A percentile compares a stretch with the other conserved stretches of the same genome.
These are phyloP conservation scores for Helicosporidium sp. DNA, from an alignment of 139 green algal species.

Conservation along the genomic window DNA sequence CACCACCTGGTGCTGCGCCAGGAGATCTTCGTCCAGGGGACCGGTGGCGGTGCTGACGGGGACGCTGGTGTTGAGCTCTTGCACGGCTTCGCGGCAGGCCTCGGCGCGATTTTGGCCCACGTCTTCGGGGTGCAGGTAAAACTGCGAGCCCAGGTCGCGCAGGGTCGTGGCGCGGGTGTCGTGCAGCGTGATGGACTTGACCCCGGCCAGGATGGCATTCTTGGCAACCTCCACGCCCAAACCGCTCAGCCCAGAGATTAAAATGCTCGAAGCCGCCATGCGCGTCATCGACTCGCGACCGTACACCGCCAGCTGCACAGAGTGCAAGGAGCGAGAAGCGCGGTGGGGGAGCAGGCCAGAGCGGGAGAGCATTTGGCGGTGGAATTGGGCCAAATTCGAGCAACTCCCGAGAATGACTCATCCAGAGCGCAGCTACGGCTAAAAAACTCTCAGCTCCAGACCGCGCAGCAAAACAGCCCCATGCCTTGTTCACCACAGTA, in stretches of 20 bases:
- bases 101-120: conserved; percentile 72
- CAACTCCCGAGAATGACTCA: too few species aligned
- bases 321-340: neutral
- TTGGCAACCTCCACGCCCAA: conserved; percentile 90
- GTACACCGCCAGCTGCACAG: conserved; percentile 88
- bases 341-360: neutral
- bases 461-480: conserved; percentile 1
- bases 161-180: conserved; percentile 36
- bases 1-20: conserved; percentile 55
- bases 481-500: neutral
- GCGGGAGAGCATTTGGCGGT: neutral
- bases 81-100: conserved; percentile 54
- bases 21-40: conserved; percentile 38
- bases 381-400: neutral
- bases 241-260: conserved; percentile 68
- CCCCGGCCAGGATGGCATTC: conserved; percentile 90
- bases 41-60: conserved; percentile 31
- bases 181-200: conserved; percentile 75
- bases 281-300: conserved; percentile 78
- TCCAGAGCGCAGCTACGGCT: too few species aligned
- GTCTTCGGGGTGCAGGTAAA: conserved; percentile 80
- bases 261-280: conserved; percentile 57
- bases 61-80: conserved; percentile 89
- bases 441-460: too few species aligned
- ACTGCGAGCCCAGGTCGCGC: conserved; percentile 69